These are phyloP conservation scores for Schizochytrium sp. DNA, from an alignment of 108 stramenopile species.

Conservation along the genomic window DNA sequence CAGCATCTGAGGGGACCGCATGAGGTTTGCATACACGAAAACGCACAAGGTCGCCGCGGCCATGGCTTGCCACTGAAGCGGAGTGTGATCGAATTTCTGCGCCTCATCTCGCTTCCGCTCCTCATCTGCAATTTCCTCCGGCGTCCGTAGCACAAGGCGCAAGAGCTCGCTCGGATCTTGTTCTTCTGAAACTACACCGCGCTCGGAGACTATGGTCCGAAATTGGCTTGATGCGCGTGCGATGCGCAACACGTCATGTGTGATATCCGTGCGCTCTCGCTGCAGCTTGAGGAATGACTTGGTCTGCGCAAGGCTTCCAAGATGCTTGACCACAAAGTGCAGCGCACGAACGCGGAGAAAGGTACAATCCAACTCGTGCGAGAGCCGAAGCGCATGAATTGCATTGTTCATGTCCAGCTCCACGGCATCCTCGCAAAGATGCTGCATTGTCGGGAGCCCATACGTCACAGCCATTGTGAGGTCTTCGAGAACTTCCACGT, in stretches of 20 bases:
- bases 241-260: neutral
- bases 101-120: neutral
- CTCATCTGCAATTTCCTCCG: neutral
- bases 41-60: neutral
- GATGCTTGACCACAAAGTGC: neutral
- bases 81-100: neutral
- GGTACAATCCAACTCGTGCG: neutral
- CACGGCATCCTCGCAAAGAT: neutral
- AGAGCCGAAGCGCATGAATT: neutral
- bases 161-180: neutral
- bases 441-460: neutral
- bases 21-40: neutral
- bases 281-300: neutral
- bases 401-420: neutral
- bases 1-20: neutral
- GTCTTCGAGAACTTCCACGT: neutral
- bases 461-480: neutral
- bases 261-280: neutral
- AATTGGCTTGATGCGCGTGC: neutral
- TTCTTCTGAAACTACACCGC: neutral
- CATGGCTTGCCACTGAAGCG: neutral
- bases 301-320: neutral
- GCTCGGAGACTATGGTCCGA: neutral
- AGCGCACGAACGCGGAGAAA: neutral
- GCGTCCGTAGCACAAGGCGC: neutral